A percentile compares a stretch with the other conserved stretches of the same genome.
Conservation (phyloP, 768 basidiomycete genomes). For the Amylocystis lapponica region DNA sequence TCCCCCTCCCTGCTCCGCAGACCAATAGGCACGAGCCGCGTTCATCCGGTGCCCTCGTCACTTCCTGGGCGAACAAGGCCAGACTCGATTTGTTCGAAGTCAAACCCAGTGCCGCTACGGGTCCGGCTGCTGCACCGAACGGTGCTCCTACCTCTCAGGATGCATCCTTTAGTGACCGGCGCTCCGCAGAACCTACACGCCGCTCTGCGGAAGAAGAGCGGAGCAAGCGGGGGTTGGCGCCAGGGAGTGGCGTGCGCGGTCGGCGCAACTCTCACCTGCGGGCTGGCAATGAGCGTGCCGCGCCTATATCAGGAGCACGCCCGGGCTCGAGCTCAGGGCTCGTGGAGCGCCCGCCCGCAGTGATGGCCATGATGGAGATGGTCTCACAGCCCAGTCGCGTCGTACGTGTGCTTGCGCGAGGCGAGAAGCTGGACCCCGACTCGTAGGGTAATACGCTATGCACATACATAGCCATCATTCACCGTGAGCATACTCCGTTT, state of each 20-base stretch:
- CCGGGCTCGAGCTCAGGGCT: slow-evolving; percentile 30
- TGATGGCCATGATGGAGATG: slow-evolving; percentile 79
- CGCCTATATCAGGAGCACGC: slow-evolving; percentile 7
- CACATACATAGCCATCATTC: too few species aligned
- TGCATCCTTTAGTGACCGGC: slow-evolving; percentile 7
- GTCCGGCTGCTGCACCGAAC: slow-evolving; percentile 4
- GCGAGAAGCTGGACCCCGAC: slow-evolving; percentile 70
- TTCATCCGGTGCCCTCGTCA: slow-evolving; percentile 55
- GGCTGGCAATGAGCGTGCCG: slow-evolving; percentile 7
- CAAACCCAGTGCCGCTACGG: slow-evolving; percentile 25
- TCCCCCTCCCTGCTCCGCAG: slow-evolving; percentile 60
- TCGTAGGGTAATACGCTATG: background rate
- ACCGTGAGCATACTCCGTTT: too few species aligned
- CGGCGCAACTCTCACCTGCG: slow-evolving; percentile 18
- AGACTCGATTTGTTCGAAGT: slow-evolving; percentile 54
- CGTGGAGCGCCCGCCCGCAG: slow-evolving; percentile 73
- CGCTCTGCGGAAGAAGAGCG: slow-evolving; percentile 26
- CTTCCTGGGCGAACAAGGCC: slow-evolving; percentile 63
- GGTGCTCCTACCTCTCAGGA: slow-evolving; percentile 1
- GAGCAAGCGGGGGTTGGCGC: slow-evolving; percentile 12
- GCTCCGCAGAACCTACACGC: slow-evolving; percentile 16
- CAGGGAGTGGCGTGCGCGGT: slow-evolving; percentile 11
- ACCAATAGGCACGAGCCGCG: slow-evolving; percentile 59
- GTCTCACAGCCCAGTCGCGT: slow-evolving; percentile 69
- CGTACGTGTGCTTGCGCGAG: slow-evolving; percentile 74